Percentiles rank a stretch among this genome's conserved stretches.
Evolutionary conservation across 768 basidiomycete species (phyloP).

Genomic region (Serendipita sp.): DNA sequence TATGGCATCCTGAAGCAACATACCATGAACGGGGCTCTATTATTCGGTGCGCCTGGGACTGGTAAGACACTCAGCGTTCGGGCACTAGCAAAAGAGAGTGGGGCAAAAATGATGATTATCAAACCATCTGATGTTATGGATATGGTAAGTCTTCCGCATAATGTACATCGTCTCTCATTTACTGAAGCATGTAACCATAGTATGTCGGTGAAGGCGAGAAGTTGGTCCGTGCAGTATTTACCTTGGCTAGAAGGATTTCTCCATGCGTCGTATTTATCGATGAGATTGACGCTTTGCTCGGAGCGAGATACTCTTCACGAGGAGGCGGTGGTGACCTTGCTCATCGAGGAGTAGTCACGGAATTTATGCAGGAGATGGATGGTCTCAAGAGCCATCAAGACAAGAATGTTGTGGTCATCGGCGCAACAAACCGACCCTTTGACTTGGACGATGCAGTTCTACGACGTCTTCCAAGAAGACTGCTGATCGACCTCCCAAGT

Average conservation of each 20-base stretch:
- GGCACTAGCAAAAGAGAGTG: slow-evolving; percentile 84
- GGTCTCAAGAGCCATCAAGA: slow-evolving; percentile 68
- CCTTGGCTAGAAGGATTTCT: slow-evolving; percentile 65
- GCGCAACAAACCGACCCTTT: slow-evolving; percentile 85
- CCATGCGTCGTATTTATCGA: slow-evolving; percentile 92
- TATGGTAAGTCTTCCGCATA: slow-evolving; percentile 41
- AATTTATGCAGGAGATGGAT: slow-evolving; percentile 96
- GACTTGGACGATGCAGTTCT: slow-evolving; percentile 86
- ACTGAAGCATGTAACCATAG: slow-evolving; percentile 22
- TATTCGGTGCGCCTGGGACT: slow-evolving; percentile 88
- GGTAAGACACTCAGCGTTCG: slow-evolving; percentile 84
- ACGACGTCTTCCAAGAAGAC: slow-evolving; percentile 67
- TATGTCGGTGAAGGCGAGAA: slow-evolving; percentile 85
- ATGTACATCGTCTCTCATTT: background rate
- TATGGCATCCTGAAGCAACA: slow-evolving; percentile 74
- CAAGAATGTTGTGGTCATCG: slow-evolving; percentile 76
- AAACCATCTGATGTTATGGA: slow-evolving; percentile 93
- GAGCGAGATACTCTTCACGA: slow-evolving; percentile 60
- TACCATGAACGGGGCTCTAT: slow-evolving; percentile 74
- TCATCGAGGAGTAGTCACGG: slow-evolving; percentile 76
- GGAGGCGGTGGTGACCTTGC: slow-evolving; percentile 68
- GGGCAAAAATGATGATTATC: slow-evolving; percentile 80
- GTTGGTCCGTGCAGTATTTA: slow-evolving; percentile 77
- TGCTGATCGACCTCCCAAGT: slow-evolving; percentile 81
- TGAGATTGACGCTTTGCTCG: slow-evolving; percentile 86